Percentiles rank a stretch among this genome's conserved stretches.
phyloP scores from a whole-genome alignment of 148 eudicot genomes.

The Mesembryanthemum crystallinum region DNA sequence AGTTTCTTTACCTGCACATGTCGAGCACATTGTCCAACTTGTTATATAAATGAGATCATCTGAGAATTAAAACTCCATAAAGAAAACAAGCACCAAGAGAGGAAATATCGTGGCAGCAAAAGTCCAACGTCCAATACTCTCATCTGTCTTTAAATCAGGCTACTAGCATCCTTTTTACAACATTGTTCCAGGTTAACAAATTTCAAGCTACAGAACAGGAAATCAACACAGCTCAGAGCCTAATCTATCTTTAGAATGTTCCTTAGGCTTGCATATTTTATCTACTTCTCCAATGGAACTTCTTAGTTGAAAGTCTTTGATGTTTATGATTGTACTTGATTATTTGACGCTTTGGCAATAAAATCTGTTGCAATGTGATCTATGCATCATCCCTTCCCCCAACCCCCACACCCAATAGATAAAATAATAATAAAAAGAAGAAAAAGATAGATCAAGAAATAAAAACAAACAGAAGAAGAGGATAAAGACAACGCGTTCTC shows the following conservation, averaged over 20 bases:
- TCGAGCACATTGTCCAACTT: neutral
- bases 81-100: neutral
- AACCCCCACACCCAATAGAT: too few species aligned
- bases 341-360: neutral
- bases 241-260: neutral
- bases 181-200: neutral
- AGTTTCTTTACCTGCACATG: constrained; percentile 62
- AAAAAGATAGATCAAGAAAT: neutral
- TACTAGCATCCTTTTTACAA: neutral
- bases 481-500: constrained; percentile 16
- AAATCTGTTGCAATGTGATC: neutral
- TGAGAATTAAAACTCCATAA: constrained; percentile 8
- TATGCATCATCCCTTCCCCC: neutral
- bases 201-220: neutral
- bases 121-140: neutral
- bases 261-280: neutral
- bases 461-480: constrained; percentile 1
- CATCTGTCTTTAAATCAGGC: neutral
- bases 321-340: neutral
- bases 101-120: neutral
- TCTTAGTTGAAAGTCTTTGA: neutral
- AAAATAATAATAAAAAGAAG: too few species aligned
- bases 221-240: neutral
- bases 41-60: neutral
- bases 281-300: neutral